Conservation (phyloP, 176 grass and related monocot genomes). For the Echinochloa phyllopogon region DNA sequence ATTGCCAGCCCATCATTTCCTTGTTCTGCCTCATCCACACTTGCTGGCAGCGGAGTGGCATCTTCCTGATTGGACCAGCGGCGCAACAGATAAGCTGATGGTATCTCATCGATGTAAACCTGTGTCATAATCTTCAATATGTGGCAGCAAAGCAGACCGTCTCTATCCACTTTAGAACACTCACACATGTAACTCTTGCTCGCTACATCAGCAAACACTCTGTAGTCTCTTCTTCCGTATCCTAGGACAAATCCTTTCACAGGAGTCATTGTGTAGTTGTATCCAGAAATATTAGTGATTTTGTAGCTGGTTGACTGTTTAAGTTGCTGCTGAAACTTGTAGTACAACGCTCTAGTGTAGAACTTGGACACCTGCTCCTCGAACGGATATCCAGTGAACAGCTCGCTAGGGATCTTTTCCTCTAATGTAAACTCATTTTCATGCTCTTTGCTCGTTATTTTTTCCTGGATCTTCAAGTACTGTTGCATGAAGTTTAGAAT, state of each 20-base stretch:
- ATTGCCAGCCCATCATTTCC: no score
- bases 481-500: no score
- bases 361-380: neutral
- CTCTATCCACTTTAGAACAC: neutral
- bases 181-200: neutral
- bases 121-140: neutral
- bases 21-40: no score
- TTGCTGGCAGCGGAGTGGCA: no score
- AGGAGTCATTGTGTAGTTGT: neutral
- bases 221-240: neutral
- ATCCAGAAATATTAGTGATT: neutral
- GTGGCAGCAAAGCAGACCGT: neutral
- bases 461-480: no score
- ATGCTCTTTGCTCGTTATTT: neutral
- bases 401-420: neutral
- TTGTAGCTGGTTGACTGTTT: neutral
- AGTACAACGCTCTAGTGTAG: neutral
- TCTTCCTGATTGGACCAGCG: no score
- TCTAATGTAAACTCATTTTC: neutral
- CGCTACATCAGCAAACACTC: neutral
- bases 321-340: neutral
- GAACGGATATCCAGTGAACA: neutral
- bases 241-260: neutral
- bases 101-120: no score
- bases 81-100: no score